Percentiles rank a stretch among this genome's conserved stretches.
Conservation (phyloP, 768 basidiomycete genomes). For the Mrakia hoshinonis region DNA sequence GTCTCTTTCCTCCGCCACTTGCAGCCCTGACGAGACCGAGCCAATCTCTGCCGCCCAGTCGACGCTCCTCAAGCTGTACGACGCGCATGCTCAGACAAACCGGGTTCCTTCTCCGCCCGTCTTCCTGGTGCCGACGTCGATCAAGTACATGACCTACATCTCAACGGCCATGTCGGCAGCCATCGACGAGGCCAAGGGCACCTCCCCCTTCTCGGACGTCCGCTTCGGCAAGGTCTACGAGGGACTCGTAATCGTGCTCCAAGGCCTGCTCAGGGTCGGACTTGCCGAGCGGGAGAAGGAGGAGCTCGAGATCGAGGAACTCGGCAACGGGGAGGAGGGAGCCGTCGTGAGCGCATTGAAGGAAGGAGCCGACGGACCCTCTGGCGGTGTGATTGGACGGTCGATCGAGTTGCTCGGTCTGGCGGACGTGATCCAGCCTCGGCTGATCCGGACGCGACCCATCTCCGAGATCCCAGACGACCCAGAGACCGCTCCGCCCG, state of each 20-base stretch:
- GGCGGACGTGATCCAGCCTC: slow-evolving; percentile 73
- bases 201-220: slow-evolving; percentile 34
- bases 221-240: slow-evolving; percentile 54
- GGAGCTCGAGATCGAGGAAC: slow-evolving; percentile 42
- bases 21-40: slow-evolving; percentile 52
- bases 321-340: slow-evolving; percentile 19
- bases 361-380: slow-evolving; percentile 37
- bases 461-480: neutral
- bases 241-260: slow-evolving; percentile 65
- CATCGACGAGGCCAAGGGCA: slow-evolving; percentile 28
- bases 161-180: slow-evolving; percentile 46
- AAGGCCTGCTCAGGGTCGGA: slow-evolving; percentile 61
- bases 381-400: slow-evolving; percentile 44
- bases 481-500: slow-evolving; percentile 44
- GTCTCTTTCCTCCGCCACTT: neutral
- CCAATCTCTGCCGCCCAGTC: slow-evolving; percentile 75
- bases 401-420: slow-evolving; percentile 58
- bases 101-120: neutral
- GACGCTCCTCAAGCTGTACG: slow-evolving; percentile 75
- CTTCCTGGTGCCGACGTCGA: slow-evolving; percentile 59
- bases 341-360: slow-evolving; percentile 30
- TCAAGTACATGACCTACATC: slow-evolving; percentile 54
- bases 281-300: slow-evolving; percentile 41
- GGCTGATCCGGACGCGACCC: slow-evolving; percentile 51
- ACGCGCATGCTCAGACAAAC: slow-evolving; percentile 60